A percentile compares a stretch with the other conserved stretches of the same genome.
Conservation (phyloP, 306 rosid species). For the Mucuna pruriens region DNA sequence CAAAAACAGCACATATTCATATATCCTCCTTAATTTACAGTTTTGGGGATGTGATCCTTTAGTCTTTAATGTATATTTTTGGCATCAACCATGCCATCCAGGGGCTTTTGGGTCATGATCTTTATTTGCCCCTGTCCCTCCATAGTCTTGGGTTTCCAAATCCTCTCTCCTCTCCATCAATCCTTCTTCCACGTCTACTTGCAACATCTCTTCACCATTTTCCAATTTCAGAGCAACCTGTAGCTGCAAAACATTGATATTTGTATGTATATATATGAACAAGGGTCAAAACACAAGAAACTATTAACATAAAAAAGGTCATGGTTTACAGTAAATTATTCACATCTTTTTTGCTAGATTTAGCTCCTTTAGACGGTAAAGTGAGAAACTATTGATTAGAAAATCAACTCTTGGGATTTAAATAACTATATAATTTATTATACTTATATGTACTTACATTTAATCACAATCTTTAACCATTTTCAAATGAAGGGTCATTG, state of each 20-base stretch:
- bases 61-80: constrained; percentile 6
- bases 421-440: too few relatives aligned
- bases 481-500: too few relatives aligned
- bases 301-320: too few relatives aligned
- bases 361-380: background rate
- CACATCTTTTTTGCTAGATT: background rate
- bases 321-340: too few relatives aligned
- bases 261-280: too few relatives aligned
- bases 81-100: constrained; percentile 34
- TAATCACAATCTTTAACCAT: background rate
- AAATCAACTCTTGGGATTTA: background rate
- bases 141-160: constrained; percentile 54
- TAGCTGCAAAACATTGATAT: constrained; percentile 26
- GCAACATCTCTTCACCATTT: constrained; percentile 11
- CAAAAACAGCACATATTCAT: background rate
- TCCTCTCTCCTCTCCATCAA: constrained; percentile 41
- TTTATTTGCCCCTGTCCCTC: constrained; percentile 53
- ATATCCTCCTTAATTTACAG: constrained; percentile 8
- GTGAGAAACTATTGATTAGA: background rate
- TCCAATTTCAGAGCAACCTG: background rate
- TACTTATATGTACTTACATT: background rate
- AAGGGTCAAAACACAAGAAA: background rate
- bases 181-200: constrained; percentile 25
- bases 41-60: background rate
- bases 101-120: constrained; percentile 60